Percentiles rank a stretch among this genome's conserved stretches.
Conservation (phyloP, 306 rosid species). For the Chamaecrista fasciculata region DNA sequence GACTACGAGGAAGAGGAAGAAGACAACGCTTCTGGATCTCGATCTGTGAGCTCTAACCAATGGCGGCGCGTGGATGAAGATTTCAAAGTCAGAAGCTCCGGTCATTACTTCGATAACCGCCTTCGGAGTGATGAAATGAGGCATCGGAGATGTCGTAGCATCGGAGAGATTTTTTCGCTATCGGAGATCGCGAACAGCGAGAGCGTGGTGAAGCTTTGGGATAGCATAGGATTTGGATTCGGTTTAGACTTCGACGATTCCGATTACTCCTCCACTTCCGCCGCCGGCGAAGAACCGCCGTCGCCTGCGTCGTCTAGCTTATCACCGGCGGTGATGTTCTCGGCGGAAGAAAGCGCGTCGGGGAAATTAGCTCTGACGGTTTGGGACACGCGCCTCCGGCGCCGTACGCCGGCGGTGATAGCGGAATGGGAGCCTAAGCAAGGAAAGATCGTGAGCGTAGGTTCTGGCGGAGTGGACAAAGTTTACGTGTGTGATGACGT, state of each 20-base stretch:
- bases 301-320: slow-evolving; percentile 27
- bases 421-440: slow-evolving; percentile 72
- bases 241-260: slow-evolving; percentile 41
- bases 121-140: slow-evolving; percentile 13
- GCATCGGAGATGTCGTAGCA: slow-evolving; percentile 42
- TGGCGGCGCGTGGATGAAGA: slow-evolving; percentile 37
- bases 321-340: slow-evolving; percentile 40
- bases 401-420: slow-evolving; percentile 52
- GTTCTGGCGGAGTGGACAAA: slow-evolving; percentile 60
- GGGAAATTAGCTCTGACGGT: slow-evolving; percentile 40
- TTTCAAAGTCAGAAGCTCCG: slow-evolving; percentile 45
- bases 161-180: slow-evolving; percentile 53
- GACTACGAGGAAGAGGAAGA: slow-evolving; percentile 38
- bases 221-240: slow-evolving; percentile 55
- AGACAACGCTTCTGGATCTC: not conserved
- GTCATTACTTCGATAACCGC: slow-evolving; percentile 22
- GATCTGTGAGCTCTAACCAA: not conserved
- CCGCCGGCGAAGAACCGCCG: not conserved
- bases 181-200: slow-evolving; percentile 53
- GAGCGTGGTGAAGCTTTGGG: slow-evolving; percentile 91
- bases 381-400: slow-evolving; percentile 80
- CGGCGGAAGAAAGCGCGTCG: slow-evolving; percentile 29
- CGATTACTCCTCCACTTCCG: not conserved
- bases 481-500: slow-evolving; percentile 57
- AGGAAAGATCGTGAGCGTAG: slow-evolving; percentile 51